Evolutionary conservation across 1,284 basidiomycete genomes (phyloP), one percentile per base, ranked within the genome.

Genomic region (Heterobasidion irregulare): DNA sequence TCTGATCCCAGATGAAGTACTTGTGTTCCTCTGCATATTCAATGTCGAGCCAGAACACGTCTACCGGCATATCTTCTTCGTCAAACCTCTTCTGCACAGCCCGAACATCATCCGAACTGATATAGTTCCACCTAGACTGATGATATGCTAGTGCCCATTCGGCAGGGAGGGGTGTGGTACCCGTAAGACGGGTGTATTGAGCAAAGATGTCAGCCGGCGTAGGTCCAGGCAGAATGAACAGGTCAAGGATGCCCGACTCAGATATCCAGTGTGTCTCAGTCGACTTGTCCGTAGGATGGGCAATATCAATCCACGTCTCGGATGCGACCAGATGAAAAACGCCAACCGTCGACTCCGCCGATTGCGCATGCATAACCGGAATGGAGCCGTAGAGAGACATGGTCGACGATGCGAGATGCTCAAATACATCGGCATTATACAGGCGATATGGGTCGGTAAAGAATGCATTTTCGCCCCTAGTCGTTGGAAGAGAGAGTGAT

Each of bases 21-120:
- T 94, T 92, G 73, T 98, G 94, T 52, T 94, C 92, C 55, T 91
- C 86, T 0, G 94, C 78, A 68, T 97, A 96, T 70, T 98, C 97
- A 64, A 99, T 98, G 72, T 99, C 97, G 47, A 99, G 82, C 97
- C 97, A 99, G 65, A 98, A 89, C 7, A 97, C 94, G 65, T 98
- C 97, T 41, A 98, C 84, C 0, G 97, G 96, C 54, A 98, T 94
- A 64, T 97, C 92, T 41, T 88, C 89, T 61, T 93, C 89, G 61
- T 98, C 95, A 66, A 99, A 98, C 53, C 85, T 77, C 64, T 77
- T 79, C 70, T 94, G 89, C 7, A 98, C 94, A n/a, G 80, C 78
- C 16, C 94, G 79, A 6, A 99, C 80, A 67, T 99, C 97, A 10
- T 89, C 84, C 50, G 92, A 88, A 67, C 86, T 92, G 61, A 97